Base-by-base conservation (phyloP, 2,329 filamentous ascomycete species). In the Immersiporthe knoxdaviesiana region DNA sequence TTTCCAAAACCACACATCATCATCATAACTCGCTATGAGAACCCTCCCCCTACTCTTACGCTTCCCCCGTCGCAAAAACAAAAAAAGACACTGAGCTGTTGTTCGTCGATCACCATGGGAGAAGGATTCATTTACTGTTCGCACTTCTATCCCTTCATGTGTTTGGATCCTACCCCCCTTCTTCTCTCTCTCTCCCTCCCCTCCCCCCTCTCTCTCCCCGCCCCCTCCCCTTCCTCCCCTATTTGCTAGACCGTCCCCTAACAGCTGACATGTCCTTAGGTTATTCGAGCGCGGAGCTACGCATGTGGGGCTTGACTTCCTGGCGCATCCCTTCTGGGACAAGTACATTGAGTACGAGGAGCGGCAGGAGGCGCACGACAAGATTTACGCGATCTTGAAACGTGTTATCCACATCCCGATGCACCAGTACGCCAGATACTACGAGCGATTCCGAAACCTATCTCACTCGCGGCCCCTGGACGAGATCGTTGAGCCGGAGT, bases 281-380 rank as follows among this genome's bases (percentile, higher is more conserved):
- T 87, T 98, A 11, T 98, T 98, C 77, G 95, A 99, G 79, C 92
- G 96, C 73, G 96, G 92, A 72, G 92, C 93, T 37, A 87, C 87
- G 39, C 91, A 88, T 75, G 94, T 97, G 54, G 96, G 96, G 21
- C 86, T 98, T 24, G 96, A 99, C 80, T 99, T 97, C 77, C 85
- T 97, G 39, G 91, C 94, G 2, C 94, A 97, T 78, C 94, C 94
- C 1, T 97, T 99, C 82, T 99, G 96, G 96, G 96, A 99, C 80
- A 98, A 97, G 81, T 99, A 97, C 77, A 89, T 99, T 72, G 96
- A 98, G 78, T 98, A 97, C 76, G 96, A 98, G 78, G 94, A 97
- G 78, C 91, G 94, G 1, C 85, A 95, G 71, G 94, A 97, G 76
- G 89, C 91, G 0, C 88, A 91, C 18, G 92, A 97, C 72, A 93